A percentile compares a stretch with the other conserved stretches of the same genome.
Conservation (phyloP, 805 yeast genomes). For the Sungouiozyma intestinalis region DNA sequence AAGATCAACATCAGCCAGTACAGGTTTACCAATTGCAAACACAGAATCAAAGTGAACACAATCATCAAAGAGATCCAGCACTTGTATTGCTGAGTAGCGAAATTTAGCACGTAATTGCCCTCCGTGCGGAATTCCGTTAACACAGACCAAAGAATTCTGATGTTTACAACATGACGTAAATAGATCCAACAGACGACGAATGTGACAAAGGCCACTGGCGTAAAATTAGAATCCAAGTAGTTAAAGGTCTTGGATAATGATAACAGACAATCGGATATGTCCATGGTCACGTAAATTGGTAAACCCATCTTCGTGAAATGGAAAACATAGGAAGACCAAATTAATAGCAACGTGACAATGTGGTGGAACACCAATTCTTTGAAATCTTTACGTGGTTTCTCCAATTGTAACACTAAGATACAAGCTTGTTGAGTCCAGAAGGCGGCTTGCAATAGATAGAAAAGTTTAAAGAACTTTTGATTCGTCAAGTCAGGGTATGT, state of each 20-base stretch:
- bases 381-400: slow-evolving; percentile 91
- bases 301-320: slow-evolving; percentile 96
- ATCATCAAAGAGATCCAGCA: slow-evolving; percentile 93
- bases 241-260: slow-evolving; percentile 78
- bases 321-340: slow-evolving; percentile 80
- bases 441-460: slow-evolving; percentile 86
- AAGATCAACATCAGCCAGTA: slow-evolving; percentile 83
- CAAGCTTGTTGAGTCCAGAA: slow-evolving; percentile 96
- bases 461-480: slow-evolving; percentile 60
- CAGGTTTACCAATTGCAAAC: slow-evolving; percentile 73
- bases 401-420: slow-evolving; percentile 71
- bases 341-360: slow-evolving; percentile 77
- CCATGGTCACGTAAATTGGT: slow-evolving; percentile 89
- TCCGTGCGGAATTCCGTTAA: slow-evolving; percentile 78
- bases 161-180: slow-evolving; percentile 76
- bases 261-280: slow-evolving; percentile 81
- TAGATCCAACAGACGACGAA: slow-evolving; percentile 77
- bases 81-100: slow-evolving; percentile 87
- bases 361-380: slow-evolving; percentile 89
- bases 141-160: slow-evolving; percentile 73
- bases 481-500: slow-evolving; percentile 77
- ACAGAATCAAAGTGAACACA: slow-evolving; percentile 65
- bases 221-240: slow-evolving; percentile 60
- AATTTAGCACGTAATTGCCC: slow-evolving; percentile 72
- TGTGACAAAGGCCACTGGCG: slow-evolving; percentile 54